Percentiles rank a stretch among this genome's conserved stretches.
Evolutionary conservation across 139 green algal genomes (phyloP).

Genomic region (Ettlia oleoabundans): DNA sequence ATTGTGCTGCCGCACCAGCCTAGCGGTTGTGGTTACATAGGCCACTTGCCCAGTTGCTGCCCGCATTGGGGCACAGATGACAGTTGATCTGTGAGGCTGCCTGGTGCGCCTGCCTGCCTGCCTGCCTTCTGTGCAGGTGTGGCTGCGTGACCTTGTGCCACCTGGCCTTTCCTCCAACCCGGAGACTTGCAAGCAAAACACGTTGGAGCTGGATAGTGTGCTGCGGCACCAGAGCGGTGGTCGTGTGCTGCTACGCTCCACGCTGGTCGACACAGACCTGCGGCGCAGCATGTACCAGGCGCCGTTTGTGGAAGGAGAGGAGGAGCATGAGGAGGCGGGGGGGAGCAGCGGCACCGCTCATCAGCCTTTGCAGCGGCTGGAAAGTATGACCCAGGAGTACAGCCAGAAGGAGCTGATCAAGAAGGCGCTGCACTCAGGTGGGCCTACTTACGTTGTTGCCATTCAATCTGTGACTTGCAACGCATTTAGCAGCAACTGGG

Average conservation of each 20-base stretch:
- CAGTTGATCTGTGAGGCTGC: no score
- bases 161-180: neutral
- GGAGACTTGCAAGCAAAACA: neutral
- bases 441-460: no score
- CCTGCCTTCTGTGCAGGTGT: neutral
- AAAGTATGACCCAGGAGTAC: conserved; percentile 14
- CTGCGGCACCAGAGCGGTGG: neutral
- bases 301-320: neutral
- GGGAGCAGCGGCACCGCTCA: neutral
- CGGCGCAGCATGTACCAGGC: conserved; percentile 9
- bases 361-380: neutral
- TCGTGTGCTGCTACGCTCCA: neutral
- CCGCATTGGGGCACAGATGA: no score
- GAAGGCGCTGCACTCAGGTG: conserved; percentile 17
- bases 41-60: no score
- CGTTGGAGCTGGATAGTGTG: conserved; percentile 1
- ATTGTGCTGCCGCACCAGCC: no score
- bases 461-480: no score
- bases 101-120: neutral
- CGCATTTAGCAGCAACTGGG: no score
- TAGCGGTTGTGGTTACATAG: no score
- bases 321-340: neutral
- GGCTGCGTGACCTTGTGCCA: conserved; percentile 33
- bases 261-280: conserved; percentile 11
- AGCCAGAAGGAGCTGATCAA: conserved; percentile 15